Conservation (phyloP, 2,329 filamentous ascomycete genomes). For the Leptographium wingfieldii region DNA sequence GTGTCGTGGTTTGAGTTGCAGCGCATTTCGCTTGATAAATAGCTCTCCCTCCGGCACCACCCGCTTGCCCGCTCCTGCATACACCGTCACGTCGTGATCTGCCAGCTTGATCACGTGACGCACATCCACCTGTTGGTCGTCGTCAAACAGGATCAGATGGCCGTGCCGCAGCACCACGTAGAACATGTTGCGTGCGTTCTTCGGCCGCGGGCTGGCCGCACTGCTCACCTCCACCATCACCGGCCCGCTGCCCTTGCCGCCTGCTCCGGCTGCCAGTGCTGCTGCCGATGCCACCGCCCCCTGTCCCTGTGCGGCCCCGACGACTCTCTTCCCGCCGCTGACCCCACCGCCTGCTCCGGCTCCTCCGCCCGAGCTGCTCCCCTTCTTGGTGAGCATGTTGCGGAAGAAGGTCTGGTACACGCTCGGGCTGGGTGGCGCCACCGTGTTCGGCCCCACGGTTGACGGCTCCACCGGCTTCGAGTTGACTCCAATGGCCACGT, state of each 20-base stretch:
- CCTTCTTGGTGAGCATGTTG: slow-evolving; percentile 81
- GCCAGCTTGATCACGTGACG: slow-evolving; percentile 89
- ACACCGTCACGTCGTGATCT: slow-evolving; percentile 69
- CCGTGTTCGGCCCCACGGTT: slow-evolving; percentile 61
- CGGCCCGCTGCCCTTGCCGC: slow-evolving; percentile 15
- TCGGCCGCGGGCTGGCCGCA: slow-evolving; percentile 38
- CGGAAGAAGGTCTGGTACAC: slow-evolving; percentile 98
- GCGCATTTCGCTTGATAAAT: slow-evolving; percentile 88
- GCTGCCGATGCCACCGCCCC: too few species aligned
- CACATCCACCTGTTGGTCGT: slow-evolving; percentile 88
- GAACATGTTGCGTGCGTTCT: slow-evolving; percentile 74
- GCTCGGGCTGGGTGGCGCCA: slow-evolving; percentile 72
- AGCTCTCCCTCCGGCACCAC: slow-evolving; percentile 79
- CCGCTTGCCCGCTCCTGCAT: slow-evolving; percentile 53
- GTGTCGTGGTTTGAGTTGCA: slow-evolving; percentile 59
- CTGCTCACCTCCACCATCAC: slow-evolving; percentile 30
- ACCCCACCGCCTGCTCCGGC: slow-evolving; percentile 12
- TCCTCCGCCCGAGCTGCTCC: background rate
- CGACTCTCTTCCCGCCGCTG: slow-evolving; percentile 7
- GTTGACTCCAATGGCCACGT: slow-evolving; percentile 81
- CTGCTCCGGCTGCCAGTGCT: background rate
- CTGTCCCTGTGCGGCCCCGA: slow-evolving; percentile 4
- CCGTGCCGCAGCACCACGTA: slow-evolving; percentile 90
- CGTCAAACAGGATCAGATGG: slow-evolving; percentile 94
- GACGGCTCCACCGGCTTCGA: slow-evolving; percentile 81